These are phyloP conservation scores for Daedalea quercina DNA, from an alignment of 768 basidiomycete genomes.

Conservation along the genomic window DNA sequence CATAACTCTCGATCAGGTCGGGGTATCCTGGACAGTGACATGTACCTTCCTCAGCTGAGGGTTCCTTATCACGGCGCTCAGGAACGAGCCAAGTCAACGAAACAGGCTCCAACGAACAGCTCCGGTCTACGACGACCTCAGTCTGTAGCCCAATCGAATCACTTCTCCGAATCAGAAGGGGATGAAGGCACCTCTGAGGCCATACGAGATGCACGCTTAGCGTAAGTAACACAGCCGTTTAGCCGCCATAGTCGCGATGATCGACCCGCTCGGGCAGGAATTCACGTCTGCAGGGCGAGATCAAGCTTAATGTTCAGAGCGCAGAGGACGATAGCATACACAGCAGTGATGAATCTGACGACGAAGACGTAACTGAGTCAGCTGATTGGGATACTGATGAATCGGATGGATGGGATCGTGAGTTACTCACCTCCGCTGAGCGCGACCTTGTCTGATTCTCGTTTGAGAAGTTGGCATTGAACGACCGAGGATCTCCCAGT, in stretches of 20 bases:
- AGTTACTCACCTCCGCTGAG: conserved; percentile 4
- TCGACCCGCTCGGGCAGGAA: conserved; percentile 28
- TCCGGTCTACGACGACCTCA: neutral
- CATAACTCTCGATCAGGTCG: conserved; percentile 10
- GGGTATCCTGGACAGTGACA: conserved; percentile 37
- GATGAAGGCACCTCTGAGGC: conserved; percentile 27
- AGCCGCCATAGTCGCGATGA: neutral
- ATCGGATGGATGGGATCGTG: conserved; percentile 46
- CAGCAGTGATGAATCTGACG: conserved; percentile 75
- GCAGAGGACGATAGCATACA: conserved; percentile 48
- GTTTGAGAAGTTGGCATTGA: neutral
- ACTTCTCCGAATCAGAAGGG: conserved; percentile 3
- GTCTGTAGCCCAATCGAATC: neutral
- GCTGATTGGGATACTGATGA: conserved; percentile 29
- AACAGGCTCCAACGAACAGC: neutral
- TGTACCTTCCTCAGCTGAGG: conserved; percentile 41
- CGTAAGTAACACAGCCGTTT: conserved; percentile 34
- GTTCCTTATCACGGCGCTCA: conserved; percentile 15
- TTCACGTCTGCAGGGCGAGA: conserved; percentile 42
- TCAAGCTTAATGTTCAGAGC: conserved; percentile 18
- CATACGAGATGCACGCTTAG: conserved; percentile 67
- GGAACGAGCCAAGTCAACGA: neutral
- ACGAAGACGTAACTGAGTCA: conserved; percentile 59
- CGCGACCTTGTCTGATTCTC: neutral
- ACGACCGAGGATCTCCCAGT: conserved; percentile 9